Percentiles rank a stretch among this genome's conserved stretches.
phyloP scores from a whole-genome alignment of 1,139 yeast species.

The Lodderomyces jiufengensis region DNA sequence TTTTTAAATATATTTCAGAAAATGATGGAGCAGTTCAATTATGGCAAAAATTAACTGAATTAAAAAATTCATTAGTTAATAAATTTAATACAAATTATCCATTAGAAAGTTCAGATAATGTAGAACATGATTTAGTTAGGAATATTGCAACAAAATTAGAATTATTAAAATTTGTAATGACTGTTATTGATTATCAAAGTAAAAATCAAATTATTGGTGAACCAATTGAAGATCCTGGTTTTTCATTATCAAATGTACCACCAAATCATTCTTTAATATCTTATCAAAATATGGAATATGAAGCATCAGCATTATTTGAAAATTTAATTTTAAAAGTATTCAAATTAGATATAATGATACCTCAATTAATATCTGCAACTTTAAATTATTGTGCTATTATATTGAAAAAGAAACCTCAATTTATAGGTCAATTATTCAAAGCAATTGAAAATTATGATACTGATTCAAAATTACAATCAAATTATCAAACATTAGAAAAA shows the following conservation, averaged over 20 bases:
- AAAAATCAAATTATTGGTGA: slow-evolving; percentile 34
- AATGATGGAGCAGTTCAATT: slow-evolving; percentile 41
- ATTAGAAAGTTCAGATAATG: slow-evolving; percentile 41
- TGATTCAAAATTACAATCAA: slow-evolving; percentile 37
- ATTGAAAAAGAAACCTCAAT: slow-evolving; percentile 56
- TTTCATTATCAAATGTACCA: slow-evolving; percentile 58
- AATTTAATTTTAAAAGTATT: slow-evolving; percentile 61
- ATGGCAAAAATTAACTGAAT: slow-evolving; percentile 41
- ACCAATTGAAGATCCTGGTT: slow-evolving; percentile 23
- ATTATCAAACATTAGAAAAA: slow-evolving; percentile 43
- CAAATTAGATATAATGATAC: slow-evolving; percentile 50
- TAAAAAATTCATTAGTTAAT: slow-evolving; percentile 37
- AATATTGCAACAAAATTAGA: slow-evolving; percentile 60
- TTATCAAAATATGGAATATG: slow-evolving; percentile 56
- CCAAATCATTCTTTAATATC: slow-evolving; percentile 67
- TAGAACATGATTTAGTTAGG: slow-evolving; percentile 47
- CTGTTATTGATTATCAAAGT: slow-evolving; percentile 68
- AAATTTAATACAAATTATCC: slow-evolving; percentile 43
- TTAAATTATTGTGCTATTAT: slow-evolving; percentile 50
- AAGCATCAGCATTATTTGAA: slow-evolving; percentile 69
- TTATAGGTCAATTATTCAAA: slow-evolving; percentile 40
- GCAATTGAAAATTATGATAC: slow-evolving; percentile 41
- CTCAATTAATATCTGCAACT: slow-evolving; percentile 55
- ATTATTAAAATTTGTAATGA: slow-evolving; percentile 66
- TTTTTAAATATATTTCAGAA: slow-evolving; percentile 41